A percentile compares a stretch with the other conserved stretches of the same genome.
Conservation (phyloP, 179 eudicot genomes). For the Camellia oleifera region DNA sequence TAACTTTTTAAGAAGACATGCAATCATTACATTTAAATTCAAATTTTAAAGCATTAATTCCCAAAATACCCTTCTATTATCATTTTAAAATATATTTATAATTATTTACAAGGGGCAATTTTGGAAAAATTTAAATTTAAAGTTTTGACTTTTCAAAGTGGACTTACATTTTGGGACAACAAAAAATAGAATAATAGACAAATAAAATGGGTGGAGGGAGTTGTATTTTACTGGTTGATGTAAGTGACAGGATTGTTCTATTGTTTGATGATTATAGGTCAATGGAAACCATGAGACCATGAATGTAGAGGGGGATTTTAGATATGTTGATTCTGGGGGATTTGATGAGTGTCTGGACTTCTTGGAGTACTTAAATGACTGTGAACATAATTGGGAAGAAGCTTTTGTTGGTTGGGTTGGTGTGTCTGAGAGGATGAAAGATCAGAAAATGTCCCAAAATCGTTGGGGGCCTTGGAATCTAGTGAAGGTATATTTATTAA, state of each 20-base stretch:
- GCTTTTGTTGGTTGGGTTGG: slow-evolving; percentile 71
- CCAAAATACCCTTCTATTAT: no score
- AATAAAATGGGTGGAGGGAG: no score
- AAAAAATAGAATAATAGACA: no score
- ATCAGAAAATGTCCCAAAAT: slow-evolving; percentile 43
- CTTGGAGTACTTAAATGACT: slow-evolving; percentile 67
- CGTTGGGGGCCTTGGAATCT: slow-evolving; percentile 83
- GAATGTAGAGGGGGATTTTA: slow-evolving; percentile 88
- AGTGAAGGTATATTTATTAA: slow-evolving; percentile 60
- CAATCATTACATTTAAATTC: no score
- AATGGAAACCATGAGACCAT: slow-evolving; percentile 98
- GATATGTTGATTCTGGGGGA: slow-evolving; percentile 85
- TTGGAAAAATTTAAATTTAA: no score
- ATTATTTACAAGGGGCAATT: no score
- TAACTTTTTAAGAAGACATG: no score
- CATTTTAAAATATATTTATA: no score
- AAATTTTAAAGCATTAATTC: no score
- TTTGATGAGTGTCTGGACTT: slow-evolving; percentile 86
- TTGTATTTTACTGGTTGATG: neutral
- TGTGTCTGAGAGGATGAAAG: slow-evolving; percentile 59
- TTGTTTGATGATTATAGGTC: slow-evolving; percentile 39
- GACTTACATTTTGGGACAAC: no score
- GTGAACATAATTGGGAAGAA: slow-evolving; percentile 75
- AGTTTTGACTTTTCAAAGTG: no score
- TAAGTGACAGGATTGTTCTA: neutral